Evolutionary conservation across 768 basidiomycete genomes (phyloP).

Genomic region (Amanita pseudoporphyria): DNA sequence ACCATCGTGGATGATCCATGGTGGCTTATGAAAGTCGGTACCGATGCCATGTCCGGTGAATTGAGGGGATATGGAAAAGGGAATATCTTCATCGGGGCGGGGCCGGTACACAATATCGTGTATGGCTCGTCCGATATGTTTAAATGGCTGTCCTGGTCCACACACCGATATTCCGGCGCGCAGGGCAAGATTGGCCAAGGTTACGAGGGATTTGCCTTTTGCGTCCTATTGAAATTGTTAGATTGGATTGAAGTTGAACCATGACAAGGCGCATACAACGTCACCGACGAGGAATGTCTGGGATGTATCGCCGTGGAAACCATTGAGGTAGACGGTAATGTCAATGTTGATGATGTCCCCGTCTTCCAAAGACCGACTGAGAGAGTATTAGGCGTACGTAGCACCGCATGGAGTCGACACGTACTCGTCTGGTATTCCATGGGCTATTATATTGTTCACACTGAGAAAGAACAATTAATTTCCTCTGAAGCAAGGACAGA

Average conservation of each 20-base stretch:
- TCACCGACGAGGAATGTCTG: slow-evolving; percentile 73
- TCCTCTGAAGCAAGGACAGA: background rate
- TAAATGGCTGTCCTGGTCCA: no score
- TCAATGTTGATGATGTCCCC: slow-evolving; percentile 89
- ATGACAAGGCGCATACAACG: slow-evolving; percentile 45
- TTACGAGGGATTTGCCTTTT: slow-evolving; percentile 55
- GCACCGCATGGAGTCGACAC: slow-evolving; percentile 13
- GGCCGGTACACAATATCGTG: slow-evolving; percentile 31
- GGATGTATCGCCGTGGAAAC: slow-evolving; percentile 88
- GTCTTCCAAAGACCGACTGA: slow-evolving; percentile 67
- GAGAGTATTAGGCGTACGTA: background rate
- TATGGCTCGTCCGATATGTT: slow-evolving; percentile 71
- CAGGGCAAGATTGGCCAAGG: slow-evolving; percentile 57
- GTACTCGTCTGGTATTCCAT: slow-evolving; percentile 89
- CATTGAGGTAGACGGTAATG: slow-evolving; percentile 73
- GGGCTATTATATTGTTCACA: slow-evolving; percentile 78
- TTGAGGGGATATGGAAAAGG: no score
- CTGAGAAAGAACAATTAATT: slow-evolving; percentile 47
- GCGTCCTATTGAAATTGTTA: slow-evolving; percentile 42
- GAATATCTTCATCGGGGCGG: no score
- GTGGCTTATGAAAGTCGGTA: slow-evolving; percentile 67
- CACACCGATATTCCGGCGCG: no score
- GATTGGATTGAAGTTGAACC: background rate
- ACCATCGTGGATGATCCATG: slow-evolving; percentile 80
- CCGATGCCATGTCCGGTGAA: slow-evolving; percentile 92